These are phyloP conservation scores for Leptomonas seymouri DNA, from an alignment of 208 protist genomes.

Conservation along the genomic window DNA sequence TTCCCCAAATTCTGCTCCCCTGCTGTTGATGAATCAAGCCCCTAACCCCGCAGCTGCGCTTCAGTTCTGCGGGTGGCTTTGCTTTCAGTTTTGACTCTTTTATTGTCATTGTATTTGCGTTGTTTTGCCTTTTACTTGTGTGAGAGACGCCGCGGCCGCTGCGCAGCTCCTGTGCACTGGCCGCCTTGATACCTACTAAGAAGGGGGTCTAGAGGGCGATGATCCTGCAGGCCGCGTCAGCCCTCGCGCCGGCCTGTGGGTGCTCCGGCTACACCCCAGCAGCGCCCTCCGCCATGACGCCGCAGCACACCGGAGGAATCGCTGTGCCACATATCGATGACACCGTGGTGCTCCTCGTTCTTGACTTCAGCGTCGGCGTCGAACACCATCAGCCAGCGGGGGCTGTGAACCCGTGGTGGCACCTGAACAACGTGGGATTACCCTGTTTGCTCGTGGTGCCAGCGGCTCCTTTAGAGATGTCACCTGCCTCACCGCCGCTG, in stretches of 20 bases:
- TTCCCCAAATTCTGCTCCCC: too few species aligned
- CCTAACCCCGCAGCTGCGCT: too few species aligned
- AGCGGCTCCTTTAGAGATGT: not conserved
- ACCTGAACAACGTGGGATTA: constrained; percentile 3
- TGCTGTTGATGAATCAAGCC: too few species aligned
- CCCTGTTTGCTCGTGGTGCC: constrained; percentile 22
- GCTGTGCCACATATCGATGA: constrained; percentile 11
- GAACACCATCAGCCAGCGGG: not conserved
- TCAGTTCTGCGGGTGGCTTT: too few species aligned
- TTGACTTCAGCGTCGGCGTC: constrained; percentile 6
- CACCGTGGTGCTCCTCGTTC: constrained; percentile 7
- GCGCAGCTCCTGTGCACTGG: too few species aligned
- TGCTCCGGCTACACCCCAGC: not conserved
- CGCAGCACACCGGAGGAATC: constrained; percentile 1
- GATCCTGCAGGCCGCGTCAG: not conserved
- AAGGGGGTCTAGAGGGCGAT: too few species aligned
- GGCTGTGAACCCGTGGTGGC: constrained; percentile 7
- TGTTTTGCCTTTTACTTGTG: too few species aligned
- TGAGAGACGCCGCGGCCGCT: too few species aligned
- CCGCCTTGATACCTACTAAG: too few species aligned
- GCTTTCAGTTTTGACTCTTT: too few species aligned
- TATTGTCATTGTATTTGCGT: too few species aligned
- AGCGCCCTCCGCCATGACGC: not conserved
- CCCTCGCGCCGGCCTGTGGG: not conserved
- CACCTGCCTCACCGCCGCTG: constrained; percentile 1